Evolutionary conservation across 164 flowering plant species (phyloP), one percentile per base, ranked within the genome.

Genomic region (Nymphaea thermarum): DNA sequence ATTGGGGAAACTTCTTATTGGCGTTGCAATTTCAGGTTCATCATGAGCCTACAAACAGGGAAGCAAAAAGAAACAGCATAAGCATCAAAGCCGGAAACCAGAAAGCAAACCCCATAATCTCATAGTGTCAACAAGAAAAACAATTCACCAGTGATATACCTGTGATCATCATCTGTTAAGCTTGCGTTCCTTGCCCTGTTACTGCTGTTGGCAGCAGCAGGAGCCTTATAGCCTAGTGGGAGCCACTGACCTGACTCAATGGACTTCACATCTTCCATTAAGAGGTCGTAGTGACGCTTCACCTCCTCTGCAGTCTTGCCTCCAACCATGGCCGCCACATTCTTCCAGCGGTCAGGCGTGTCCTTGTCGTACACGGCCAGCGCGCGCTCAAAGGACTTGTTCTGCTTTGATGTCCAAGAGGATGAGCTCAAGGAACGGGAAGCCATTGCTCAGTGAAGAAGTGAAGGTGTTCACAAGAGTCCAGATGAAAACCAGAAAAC

Each of bases 261-360:
- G 63, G 25, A 61, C 63, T 16, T 61, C 63, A 61, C 17, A 61
- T 61, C 63, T 16, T 61, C 63, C 63, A 61, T 16, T 16, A 61
- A 25, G 2, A 61, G 17, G 17, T 61, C 25, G 41, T 61, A 61
- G 63, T 61, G 63, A 5, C 63, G 5, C 8, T 61, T 61, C 17
- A 61, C 63, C n/a, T 61, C 63, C 63, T 61, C 63, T 2, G 63
- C n/a, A 5, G 63, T 16, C 63, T 61, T 61, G 41, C 63, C 63
- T 5, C 63, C 63, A 61, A 61, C 63, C 63, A 61, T 61, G 63
- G 63, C 17, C 25, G 63, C 63, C 5, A 61, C 63, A 16, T 61
- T 61, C 17, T 61, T 25, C 63, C 63, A 16, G 5, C 63, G 17
- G 6, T 61, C 63, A 16, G 63, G 63, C 15, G n/a, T 61, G 6